Percentiles rank a stretch among this genome's conserved stretches.
phyloP scores from a whole-genome alignment of 768 basidiomycete species.

The Hypsizygus marmoreus region DNA sequence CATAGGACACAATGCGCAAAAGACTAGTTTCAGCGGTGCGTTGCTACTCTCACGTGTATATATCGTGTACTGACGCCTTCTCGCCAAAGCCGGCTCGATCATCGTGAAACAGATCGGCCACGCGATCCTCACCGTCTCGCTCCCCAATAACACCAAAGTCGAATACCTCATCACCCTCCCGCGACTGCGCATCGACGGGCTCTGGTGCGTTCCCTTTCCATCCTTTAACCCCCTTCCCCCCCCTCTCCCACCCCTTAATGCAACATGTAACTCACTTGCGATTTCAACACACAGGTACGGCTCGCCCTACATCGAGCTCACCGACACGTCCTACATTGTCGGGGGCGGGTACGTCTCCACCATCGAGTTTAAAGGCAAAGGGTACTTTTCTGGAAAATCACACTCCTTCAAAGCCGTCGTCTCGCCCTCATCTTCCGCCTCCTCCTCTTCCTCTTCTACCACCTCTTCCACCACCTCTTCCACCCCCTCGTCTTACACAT shows the following conservation, averaged over 20 bases:
- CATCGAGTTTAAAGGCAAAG: conserved; percentile 96
- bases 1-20: conserved; percentile 90
- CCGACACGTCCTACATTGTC: conserved; percentile 77
- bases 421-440: conserved; percentile 47
- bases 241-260: neutral
- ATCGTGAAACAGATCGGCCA: conserved; percentile 96
- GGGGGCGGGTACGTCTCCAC: conserved; percentile 42
- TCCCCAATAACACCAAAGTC: conserved; percentile 47
- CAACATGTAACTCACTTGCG: neutral
- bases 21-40: conserved; percentile 86
- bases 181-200: conserved; percentile 87
- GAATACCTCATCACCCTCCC: conserved; percentile 92
- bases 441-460: conserved; percentile 15
- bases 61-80: neutral
- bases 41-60: conserved; percentile 2
- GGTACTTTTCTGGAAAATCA: conserved; percentile 91
- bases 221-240: conserved; percentile 28
- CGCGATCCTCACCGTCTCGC: conserved; percentile 73
- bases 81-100: conserved; percentile 57
- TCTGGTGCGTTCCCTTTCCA: too few species aligned
- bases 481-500: too few species aligned
- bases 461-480: neutral
- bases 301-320: conserved; percentile 90
- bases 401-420: conserved; percentile 89
- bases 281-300: conserved; percentile 57